These are phyloP conservation scores for Cercis canadensis DNA, from an alignment of 306 rosid species.

Conservation along the genomic window DNA sequence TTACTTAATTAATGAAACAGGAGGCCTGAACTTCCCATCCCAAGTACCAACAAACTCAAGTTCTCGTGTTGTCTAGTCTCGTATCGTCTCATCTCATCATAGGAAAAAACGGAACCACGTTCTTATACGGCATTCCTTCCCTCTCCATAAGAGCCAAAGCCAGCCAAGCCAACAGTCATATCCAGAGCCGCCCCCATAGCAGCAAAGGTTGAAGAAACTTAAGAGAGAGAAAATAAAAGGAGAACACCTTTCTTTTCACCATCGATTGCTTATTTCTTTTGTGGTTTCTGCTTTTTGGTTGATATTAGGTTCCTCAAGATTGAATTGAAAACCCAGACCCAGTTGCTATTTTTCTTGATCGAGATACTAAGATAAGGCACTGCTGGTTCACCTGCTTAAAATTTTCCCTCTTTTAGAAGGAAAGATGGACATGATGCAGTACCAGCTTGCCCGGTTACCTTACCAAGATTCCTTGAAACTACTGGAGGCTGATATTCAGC, in stretches of 20 bases:
- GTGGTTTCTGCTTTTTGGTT: conserved; percentile 19
- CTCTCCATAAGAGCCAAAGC: conserved; percentile 35
- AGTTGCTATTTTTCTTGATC: conserved; percentile 1
- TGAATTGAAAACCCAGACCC: conserved; percentile 15
- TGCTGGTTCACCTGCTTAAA: conserved; percentile 9
- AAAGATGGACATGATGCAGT: conserved; percentile 67
- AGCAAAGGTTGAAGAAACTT: conserved; percentile 20
- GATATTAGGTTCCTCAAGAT: conserved; percentile 23
- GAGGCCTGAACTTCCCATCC: too few relatives aligned
- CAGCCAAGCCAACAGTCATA: conserved; percentile 27
- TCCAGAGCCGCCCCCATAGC: conserved; percentile 14
- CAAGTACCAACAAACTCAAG: too few relatives aligned
- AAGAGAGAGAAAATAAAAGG: neutral
- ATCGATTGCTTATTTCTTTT: neutral
- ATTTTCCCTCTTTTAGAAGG: neutral
- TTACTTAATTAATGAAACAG: too few relatives aligned
- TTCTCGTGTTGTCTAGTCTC: conserved; percentile 1
- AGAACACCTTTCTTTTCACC: conserved; percentile 16
- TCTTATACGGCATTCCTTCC: conserved; percentile 46
- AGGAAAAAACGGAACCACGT: conserved; percentile 27
- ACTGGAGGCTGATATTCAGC: conserved; percentile 89
- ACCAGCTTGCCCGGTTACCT: conserved; percentile 74
- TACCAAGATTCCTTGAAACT: conserved; percentile 74
- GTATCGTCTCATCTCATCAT: neutral
- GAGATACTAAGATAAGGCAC: neutral